Evolutionary conservation across 2,329 filamentous ascomycete genomes (phyloP).

Genomic region (Coniochaeta hoffmannii): DNA sequence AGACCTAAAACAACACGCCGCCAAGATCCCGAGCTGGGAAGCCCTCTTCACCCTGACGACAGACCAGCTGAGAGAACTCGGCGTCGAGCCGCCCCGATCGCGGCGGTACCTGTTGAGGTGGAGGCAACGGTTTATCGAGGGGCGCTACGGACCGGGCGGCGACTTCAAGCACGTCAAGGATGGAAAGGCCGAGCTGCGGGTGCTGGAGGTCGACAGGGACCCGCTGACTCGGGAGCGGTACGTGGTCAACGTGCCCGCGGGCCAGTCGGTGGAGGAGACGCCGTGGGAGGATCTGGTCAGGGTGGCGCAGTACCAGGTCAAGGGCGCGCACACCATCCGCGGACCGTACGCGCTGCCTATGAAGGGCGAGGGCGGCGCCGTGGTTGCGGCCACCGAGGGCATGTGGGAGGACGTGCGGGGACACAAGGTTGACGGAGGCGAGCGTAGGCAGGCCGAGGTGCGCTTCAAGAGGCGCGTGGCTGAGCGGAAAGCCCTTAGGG

Average conservation of each 20-base stretch:
- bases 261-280: conserved; percentile 27
- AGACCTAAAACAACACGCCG: conserved; percentile 69
- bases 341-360: conserved; percentile 68
- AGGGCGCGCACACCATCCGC: conserved; percentile 60
- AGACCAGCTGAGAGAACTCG: conserved; percentile 70
- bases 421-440: conserved; percentile 92
- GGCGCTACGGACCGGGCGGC: conserved; percentile 72
- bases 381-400: conserved; percentile 68
- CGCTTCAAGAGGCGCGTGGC: conserved; percentile 77
- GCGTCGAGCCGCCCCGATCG: conserved; percentile 76
- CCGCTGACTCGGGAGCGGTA: conserved; percentile 37
- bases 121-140: conserved; percentile 76
- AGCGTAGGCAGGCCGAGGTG: conserved; percentile 79
- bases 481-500: conserved; percentile 62
- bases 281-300: conserved; percentile 35
- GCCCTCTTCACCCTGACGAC: conserved; percentile 78
- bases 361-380: conserved; percentile 52
- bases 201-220: conserved; percentile 29
- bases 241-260: conserved; percentile 48
- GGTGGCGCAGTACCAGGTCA: conserved; percentile 59
- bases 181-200: conserved; percentile 43
- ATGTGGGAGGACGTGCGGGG: conserved; percentile 89
- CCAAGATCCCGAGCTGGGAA: conserved; percentile 88
- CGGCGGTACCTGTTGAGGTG: conserved; percentile 81
- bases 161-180: conserved; percentile 66